A percentile compares a stretch with the other conserved stretches of the same genome.
Conservation (phyloP, 2,329 filamentous ascomycete genomes). For the Cladosporium sp. region DNA sequence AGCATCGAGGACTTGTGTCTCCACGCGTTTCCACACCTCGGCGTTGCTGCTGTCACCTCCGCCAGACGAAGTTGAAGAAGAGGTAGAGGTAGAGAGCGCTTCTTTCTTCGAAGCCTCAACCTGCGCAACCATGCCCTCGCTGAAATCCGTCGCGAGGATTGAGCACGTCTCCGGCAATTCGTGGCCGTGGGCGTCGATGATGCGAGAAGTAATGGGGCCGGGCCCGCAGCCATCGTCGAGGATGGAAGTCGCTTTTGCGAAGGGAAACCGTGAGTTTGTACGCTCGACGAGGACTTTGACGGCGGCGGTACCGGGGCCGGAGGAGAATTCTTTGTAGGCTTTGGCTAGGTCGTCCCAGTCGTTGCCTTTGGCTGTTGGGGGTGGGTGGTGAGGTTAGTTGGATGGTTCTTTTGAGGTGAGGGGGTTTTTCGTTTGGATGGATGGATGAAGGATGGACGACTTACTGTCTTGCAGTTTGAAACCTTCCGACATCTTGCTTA, state of each 20-base stretch:
- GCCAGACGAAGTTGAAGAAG: too few species aligned
- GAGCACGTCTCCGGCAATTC: slow-evolving; percentile 23
- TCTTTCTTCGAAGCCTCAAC: slow-evolving; percentile 21
- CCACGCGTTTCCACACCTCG: slow-evolving; percentile 28
- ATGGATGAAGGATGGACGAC: too few species aligned
- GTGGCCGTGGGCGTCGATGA: slow-evolving; percentile 29
- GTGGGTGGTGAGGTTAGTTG: background rate
- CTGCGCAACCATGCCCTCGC: slow-evolving; percentile 33
- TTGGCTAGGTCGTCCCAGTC: slow-evolving; percentile 29
- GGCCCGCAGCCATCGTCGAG: slow-evolving; percentile 38
- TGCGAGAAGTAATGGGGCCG: slow-evolving; percentile 28
- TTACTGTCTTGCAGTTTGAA: slow-evolving; percentile 15
- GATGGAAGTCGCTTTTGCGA: slow-evolving; percentile 32
- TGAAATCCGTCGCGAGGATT: slow-evolving; percentile 34
- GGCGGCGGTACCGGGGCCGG: slow-evolving; percentile 21
- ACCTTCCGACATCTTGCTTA: background rate
- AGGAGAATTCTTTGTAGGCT: slow-evolving; percentile 27
- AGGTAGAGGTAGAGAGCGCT: background rate
- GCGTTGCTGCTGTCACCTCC: slow-evolving; percentile 20
- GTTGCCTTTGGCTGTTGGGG: slow-evolving; percentile 23
- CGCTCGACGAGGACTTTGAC: slow-evolving; percentile 29
- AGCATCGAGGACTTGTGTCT: slow-evolving; percentile 29
- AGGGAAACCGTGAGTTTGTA: slow-evolving; percentile 28
- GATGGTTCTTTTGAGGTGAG: background rate
- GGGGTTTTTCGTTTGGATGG: background rate